A percentile compares a stretch with the other conserved stretches of the same genome.
Evolutionary conservation across 2,329 filamentous ascomycete species (phyloP).

Genomic region (Sclerotinia spermophila): DNA sequence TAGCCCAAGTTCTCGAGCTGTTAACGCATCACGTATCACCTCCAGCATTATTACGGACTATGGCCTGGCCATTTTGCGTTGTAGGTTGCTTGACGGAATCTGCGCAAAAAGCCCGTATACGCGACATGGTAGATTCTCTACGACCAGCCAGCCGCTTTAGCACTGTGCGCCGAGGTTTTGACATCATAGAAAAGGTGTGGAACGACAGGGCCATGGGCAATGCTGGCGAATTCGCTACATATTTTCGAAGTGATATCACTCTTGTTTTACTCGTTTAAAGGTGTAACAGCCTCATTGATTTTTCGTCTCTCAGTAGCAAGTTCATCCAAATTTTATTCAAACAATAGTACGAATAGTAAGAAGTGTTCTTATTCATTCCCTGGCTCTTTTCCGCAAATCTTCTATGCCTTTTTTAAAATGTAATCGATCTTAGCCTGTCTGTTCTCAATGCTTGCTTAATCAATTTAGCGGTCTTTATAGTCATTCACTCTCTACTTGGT

Average conservation of each 20-base stretch:
- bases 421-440: not conserved
- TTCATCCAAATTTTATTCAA: not conserved
- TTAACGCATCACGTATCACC: conserved; percentile 23
- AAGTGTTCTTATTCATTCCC: not conserved
- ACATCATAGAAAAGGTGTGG: conserved; percentile 33
- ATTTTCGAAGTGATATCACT: conserved; percentile 35
- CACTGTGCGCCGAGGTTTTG: conserved; percentile 27
- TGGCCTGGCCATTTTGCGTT: conserved; percentile 31
- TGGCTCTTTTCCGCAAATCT: not conserved
- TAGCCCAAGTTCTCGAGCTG: conserved; percentile 23
- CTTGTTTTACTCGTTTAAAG: conserved; percentile 35
- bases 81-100: conserved; percentile 28
- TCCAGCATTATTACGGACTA: conserved; percentile 24
- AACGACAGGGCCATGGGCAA: conserved; percentile 20
- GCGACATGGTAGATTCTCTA: conserved; percentile 25
- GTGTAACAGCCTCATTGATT: not conserved
- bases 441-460: not conserved
- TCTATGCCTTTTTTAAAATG: not conserved
- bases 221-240: conserved; percentile 33
- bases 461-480: not conserved
- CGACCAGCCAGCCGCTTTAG: conserved; percentile 36
- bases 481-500: not conserved
- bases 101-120: conserved; percentile 24
- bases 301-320: not conserved
- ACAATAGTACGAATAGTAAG: not conserved